Conservation (phyloP, 2,329 filamentous ascomycete genomes). For the Penicillium sp. region DNA sequence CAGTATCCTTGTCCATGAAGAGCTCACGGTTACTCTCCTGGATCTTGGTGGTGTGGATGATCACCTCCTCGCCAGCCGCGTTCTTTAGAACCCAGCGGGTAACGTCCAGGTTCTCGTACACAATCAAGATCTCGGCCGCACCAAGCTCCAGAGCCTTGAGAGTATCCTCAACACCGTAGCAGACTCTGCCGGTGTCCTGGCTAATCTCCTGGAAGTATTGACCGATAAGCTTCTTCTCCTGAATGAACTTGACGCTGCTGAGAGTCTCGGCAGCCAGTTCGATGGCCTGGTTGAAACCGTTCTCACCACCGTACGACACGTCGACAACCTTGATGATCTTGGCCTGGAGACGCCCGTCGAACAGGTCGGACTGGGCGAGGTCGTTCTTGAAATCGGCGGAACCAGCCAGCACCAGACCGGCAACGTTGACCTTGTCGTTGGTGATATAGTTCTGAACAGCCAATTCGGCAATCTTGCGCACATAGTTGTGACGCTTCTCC, state of each 20-base stretch:
- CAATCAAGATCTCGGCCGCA: conserved; percentile 89
- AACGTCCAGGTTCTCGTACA: conserved; percentile 95
- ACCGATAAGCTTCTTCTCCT: conserved; percentile 99
- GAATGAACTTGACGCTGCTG: conserved; percentile 99
- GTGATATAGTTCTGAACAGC: conserved; percentile 99
- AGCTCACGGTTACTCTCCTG: conserved; percentile 76
- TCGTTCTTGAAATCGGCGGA: conserved; percentile 99
- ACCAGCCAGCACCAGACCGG: conserved; percentile 90
- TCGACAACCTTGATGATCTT: conserved; percentile 99
- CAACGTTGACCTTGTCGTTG: conserved; percentile 96
- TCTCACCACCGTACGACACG: conserved; percentile 97
- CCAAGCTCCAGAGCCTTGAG: conserved; percentile 94
- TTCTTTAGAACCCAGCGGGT: conserved; percentile 88
- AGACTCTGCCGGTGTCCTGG: conserved; percentile 93
- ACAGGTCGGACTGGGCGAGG: conserved; percentile 94
- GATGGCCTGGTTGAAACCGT: conserved; percentile 99
- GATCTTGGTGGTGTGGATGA: conserved; percentile 84
- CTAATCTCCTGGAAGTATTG: conserved; percentile 99
- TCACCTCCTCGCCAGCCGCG: conserved; percentile 66
- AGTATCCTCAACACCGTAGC: conserved; percentile 97
- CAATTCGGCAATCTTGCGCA: conserved; percentile 95
- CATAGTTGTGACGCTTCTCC: conserved; percentile 99
- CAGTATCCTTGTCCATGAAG: conserved; percentile 94
- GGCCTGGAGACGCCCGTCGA: conserved; percentile 82
- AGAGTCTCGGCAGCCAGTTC: conserved; percentile 92